Conservation (phyloP, 192 early-diverging fungal species). For the Allomyces javanicus region DNA sequence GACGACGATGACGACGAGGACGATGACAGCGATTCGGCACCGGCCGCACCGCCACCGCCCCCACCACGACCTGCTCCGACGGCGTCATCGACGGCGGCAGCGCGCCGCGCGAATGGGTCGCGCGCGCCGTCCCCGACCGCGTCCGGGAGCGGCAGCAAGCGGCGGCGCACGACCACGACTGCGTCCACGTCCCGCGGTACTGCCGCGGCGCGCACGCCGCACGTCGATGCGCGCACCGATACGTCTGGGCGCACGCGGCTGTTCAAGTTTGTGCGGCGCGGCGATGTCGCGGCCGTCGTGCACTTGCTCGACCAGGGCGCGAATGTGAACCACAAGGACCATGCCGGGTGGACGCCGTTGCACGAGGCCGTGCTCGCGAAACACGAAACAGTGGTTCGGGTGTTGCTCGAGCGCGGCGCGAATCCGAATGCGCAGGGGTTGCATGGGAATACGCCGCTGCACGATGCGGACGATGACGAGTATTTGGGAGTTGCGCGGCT, state of each 20-base stretch:
- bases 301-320: constrained; percentile 25
- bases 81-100: too few species aligned
- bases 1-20: too few species aligned
- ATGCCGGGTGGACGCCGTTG: constrained; percentile 35
- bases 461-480: constrained; percentile 26
- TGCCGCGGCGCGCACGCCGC: not conserved
- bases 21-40: too few species aligned
- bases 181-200: too few species aligned
- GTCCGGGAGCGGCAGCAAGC: too few species aligned
- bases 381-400: constrained; percentile 12
- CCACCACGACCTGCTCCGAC: too few species aligned
- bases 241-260: constrained; percentile 21
- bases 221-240: constrained; percentile 1
- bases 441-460: constrained; percentile 34
- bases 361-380: constrained; percentile 33
- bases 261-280: constrained; percentile 17
- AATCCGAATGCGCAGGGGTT: constrained; percentile 25
- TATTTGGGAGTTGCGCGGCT: constrained; percentile 26
- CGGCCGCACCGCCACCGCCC: too few species aligned
- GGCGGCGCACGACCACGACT: too few species aligned
- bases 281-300: constrained; percentile 16
- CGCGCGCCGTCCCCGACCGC: too few species aligned
- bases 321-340: constrained; percentile 23
- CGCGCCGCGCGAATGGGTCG: too few species aligned
- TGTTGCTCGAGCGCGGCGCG: constrained; percentile 25